These are phyloP conservation scores for Magnusiomyces sp. DNA, from an alignment of 1,139 yeast species.

Conservation along the genomic window DNA sequence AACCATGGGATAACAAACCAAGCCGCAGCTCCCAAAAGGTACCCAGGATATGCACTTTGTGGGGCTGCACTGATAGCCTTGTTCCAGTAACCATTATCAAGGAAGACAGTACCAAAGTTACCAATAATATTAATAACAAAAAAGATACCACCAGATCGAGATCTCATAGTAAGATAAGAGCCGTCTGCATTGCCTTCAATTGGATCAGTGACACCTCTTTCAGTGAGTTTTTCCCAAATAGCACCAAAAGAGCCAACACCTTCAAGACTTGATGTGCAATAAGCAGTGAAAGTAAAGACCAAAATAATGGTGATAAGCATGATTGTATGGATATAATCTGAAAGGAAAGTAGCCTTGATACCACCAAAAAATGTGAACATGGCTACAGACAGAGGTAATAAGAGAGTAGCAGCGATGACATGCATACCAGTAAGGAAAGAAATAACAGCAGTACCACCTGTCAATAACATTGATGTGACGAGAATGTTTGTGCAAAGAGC, in stretches of 20 bases:
- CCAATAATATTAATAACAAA: constrained; percentile 78
- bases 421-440: constrained; percentile 74
- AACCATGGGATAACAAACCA: constrained; percentile 90
- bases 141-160: constrained; percentile 69
- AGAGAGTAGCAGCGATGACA: constrained; percentile 69
- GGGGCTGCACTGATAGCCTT: constrained; percentile 79
- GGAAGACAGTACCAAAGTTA: constrained; percentile 80
- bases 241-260: constrained; percentile 69
- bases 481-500: constrained; percentile 80
- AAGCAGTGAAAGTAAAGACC: constrained; percentile 31
- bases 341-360: constrained; percentile 78
- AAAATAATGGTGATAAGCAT: constrained; percentile 36
- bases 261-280: constrained; percentile 42
- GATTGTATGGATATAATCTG: constrained; percentile 73
- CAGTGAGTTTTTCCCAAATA: constrained; percentile 62
- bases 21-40: constrained; percentile 79
- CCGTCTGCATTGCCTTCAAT: constrained; percentile 67
- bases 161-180: constrained; percentile 69
- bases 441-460: constrained; percentile 81
- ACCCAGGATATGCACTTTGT: constrained; percentile 81
- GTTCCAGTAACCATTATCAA: constrained; percentile 87
- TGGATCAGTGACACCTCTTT: constrained; percentile 50
- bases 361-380: constrained; percentile 83
- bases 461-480: constrained; percentile 79
- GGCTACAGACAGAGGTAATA: constrained; percentile 76